Evolutionary conservation across 768 basidiomycete species (phyloP), one percentile per base, ranked within the genome.

Genomic region (Amanita jacksonii): DNA sequence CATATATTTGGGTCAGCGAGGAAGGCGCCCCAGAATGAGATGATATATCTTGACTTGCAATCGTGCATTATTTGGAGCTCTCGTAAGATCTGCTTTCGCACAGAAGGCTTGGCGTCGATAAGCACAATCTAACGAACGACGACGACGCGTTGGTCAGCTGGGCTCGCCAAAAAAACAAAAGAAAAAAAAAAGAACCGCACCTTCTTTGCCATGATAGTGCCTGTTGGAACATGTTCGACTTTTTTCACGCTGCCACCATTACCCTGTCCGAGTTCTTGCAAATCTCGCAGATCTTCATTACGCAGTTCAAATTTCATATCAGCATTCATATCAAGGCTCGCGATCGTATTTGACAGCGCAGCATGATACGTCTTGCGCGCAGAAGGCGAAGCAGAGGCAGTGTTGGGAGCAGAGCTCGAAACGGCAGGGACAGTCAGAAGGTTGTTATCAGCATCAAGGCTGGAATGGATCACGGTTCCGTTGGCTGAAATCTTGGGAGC

Each of bases 51-150:
- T 5, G 89, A 93, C 52, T 84, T 73, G 65, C 94, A 98, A 63
- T 96, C 87, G 62, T 97, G 90, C 94, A 98, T 94, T 69, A 99
- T 98, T 55, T 97, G 94, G 52, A 99, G 70, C 60, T 99, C 96
- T 41, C 96, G 83, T 28, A 98, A 71, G 55, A 99, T 98, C 67
- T 99, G 96, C 61, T 98, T 99, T 50, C 93, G 75, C 24, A 98
- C 90, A 2, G 89, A 77, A 8, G 92, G 94, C 60, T 97, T 97
- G 23, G 91, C 92, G 64, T 94, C 91, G 61, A 96, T 94, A 49
- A 93, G 79, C 22, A 96, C 90, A 59, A 92, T 89, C 92, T 94
- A 55, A 48, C 46, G 24, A 23, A 7, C 32, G 16, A 40, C 32
- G 27, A 18, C 30, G 27, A 28, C 31, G 30, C 8, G 18, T 15